Evolutionary conservation across 495 filamentous ascomycete genomes (phyloP), one percentile per base, ranked within the genome.

Genomic region (Penicillium verhagenii): DNA sequence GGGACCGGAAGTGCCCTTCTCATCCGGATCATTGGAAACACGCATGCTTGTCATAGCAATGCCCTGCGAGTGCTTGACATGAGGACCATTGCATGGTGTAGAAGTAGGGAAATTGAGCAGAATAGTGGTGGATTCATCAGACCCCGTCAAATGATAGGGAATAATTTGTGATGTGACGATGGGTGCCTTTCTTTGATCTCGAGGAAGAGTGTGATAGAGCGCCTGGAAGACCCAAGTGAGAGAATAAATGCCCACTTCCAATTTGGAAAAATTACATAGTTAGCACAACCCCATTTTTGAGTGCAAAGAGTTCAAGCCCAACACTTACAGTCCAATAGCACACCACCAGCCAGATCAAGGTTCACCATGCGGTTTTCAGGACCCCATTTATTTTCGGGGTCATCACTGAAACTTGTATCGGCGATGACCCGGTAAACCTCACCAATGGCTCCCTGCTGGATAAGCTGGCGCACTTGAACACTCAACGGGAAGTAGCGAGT

Each of bases 201-300:
- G 66, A 6, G 88, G 86, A 29, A 91, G 82, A 24, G 84, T 78
- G 68, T 92, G 88, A 67, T 96, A 97, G 35, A 96, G 80, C 47
- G 85, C 86, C 72, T 96, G 92, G 82, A 94, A 96, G 52, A 94
- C 79, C 93, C 92, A 97, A 6, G 91, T 96, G 40, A 97, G 72
- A 42, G 88, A 83, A 72, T 97, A 95, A 63, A 97, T 86, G 8
- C 89, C 93, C 60, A 96, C 81, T 86, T 23, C 1, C 25, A 11
- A 46, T n/a, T n/a, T n/a, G n/a, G n/a, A n/a, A n/a, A n/a, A n/a
- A n/a, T n/a, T n/a, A n/a, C 18, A 54, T n/a, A 43, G n/a, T 48
- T 42, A 19, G 38, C 37, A 35, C 13, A 23, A n/a, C n/a, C n/a
- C n/a, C n/a, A n/a, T n/a, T n/a, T n/a, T n/a, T n/a, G n/a, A n/a